phyloP scores from a whole-genome alignment of 1,139 yeast genomes.

The Geotrichum cucujoidarum region DNA sequence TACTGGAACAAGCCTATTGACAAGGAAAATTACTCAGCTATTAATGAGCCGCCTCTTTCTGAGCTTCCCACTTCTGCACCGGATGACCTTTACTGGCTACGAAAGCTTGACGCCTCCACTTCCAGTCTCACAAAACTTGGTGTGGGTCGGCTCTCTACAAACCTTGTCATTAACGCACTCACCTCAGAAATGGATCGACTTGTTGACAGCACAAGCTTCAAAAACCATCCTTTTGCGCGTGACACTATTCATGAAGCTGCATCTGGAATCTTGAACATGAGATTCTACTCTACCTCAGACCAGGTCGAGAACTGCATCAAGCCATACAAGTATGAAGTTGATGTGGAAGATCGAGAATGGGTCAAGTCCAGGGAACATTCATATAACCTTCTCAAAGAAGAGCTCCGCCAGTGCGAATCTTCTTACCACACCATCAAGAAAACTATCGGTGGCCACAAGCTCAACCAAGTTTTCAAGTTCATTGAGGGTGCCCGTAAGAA shows the following conservation, averaged over 20 bases:
- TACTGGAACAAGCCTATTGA: conserved; percentile 76
- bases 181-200: conserved; percentile 72
- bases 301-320: conserved; percentile 98
- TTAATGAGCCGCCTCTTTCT: conserved; percentile 46
- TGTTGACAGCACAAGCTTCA: conserved; percentile 66
- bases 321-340: conserved; percentile 95
- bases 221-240: conserved; percentile 79
- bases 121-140: conserved; percentile 86
- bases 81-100: conserved; percentile 81
- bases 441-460: conserved; percentile 75
- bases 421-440: conserved; percentile 59
- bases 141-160: conserved; percentile 84
- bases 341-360: conserved; percentile 96
- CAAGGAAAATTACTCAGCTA: conserved; percentile 9
- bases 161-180: conserved; percentile 73
- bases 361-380: conserved; percentile 73
- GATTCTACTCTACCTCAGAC: conserved; percentile 89
- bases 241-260: conserved; percentile 84
- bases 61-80: conserved; percentile 51
- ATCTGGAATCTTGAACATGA: conserved; percentile 63
- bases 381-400: conserved; percentile 68
- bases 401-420: conserved; percentile 72
- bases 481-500: conserved; percentile 47
- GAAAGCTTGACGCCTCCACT: conserved; percentile 77
- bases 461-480: conserved; percentile 76